These are phyloP conservation scores for Stentor coeruleus DNA, from an alignment of 73 alveolate genomes.

Conservation along the genomic window DNA sequence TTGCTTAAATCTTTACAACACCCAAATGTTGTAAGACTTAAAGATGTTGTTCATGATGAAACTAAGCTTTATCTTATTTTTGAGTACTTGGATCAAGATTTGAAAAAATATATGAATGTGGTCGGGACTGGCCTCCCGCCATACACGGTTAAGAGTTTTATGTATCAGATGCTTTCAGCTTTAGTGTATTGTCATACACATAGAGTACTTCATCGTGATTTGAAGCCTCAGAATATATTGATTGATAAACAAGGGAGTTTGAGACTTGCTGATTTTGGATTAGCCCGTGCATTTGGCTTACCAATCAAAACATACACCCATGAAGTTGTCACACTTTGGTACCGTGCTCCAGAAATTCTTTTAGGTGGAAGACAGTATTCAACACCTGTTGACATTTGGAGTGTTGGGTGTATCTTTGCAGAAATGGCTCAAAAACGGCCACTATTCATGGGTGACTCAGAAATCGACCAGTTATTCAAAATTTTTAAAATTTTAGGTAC, in stretches of 20 bases:
- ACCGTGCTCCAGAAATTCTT: slow-evolving; percentile 93
- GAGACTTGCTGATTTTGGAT: slow-evolving; percentile 91
- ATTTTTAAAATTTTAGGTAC: slow-evolving; percentile 87
- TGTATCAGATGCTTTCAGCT: slow-evolving; percentile 71
- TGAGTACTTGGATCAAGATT: slow-evolving; percentile 75
- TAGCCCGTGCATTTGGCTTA: slow-evolving; percentile 91
- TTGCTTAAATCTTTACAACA: slow-evolving; percentile 74
- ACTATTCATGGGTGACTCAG: slow-evolving; percentile 90
- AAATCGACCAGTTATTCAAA: slow-evolving; percentile 70
- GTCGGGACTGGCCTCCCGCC: slow-evolving; percentile 45
- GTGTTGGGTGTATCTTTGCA: slow-evolving; percentile 95
- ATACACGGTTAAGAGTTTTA: slow-evolving; percentile 43
- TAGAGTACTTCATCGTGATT: slow-evolving; percentile 81
- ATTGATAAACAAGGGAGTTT: slow-evolving; percentile 68
- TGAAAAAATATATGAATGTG: slow-evolving; percentile 69
- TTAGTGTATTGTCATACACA: slow-evolving; percentile 74
- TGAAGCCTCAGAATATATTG: slow-evolving; percentile 79
- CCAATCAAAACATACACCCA: slow-evolving; percentile 84
- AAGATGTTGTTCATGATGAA: slow-evolving; percentile 72
- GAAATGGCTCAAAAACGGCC: slow-evolving; percentile 90
- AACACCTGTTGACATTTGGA: slow-evolving; percentile 95
- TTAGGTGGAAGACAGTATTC: slow-evolving; percentile 72
- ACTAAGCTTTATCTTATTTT: slow-evolving; percentile 73
- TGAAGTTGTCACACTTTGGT: slow-evolving; percentile 94
- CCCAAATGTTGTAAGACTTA: slow-evolving; percentile 79